phyloP scores from a whole-genome alignment of 2,329 filamentous ascomycete species.

The Aureobasidium sp. region DNA sequence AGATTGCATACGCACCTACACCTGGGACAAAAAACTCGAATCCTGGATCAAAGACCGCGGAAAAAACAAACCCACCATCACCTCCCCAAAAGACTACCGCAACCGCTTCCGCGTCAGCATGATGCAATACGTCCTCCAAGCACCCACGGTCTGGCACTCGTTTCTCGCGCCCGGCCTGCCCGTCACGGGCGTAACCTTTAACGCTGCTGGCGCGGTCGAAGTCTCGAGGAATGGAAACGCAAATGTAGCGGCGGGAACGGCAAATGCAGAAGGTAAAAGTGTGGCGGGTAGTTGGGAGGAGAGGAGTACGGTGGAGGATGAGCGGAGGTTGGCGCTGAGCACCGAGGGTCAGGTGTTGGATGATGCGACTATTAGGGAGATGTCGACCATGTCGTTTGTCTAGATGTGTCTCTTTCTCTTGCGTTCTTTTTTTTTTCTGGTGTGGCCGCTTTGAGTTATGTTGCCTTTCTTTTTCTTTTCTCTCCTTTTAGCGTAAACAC shows the following conservation, averaged over 20 bases:
- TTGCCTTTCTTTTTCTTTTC: background rate
- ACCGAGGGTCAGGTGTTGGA: slow-evolving; percentile 15
- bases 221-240: background rate
- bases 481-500: background rate
- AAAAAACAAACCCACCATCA: slow-evolving; percentile 83
- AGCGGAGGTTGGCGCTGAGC: background rate
- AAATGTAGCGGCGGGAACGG: background rate
- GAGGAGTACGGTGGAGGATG: slow-evolving; percentile 1
- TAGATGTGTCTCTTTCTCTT: background rate
- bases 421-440: background rate
- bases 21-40: slow-evolving; percentile 99
- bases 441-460: background rate
- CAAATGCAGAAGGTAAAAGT: background rate
- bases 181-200: slow-evolving; percentile 26
- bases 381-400: slow-evolving; percentile 16
- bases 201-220: slow-evolving; percentile 9
- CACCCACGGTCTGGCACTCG: slow-evolving; percentile 69
- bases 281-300: slow-evolving; percentile 6
- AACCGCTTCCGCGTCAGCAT: slow-evolving; percentile 93
- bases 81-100: slow-evolving; percentile 95
- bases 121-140: slow-evolving; percentile 76
- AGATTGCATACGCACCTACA: slow-evolving; percentile 96
- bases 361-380: slow-evolving; percentile 17
- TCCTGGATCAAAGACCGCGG: slow-evolving; percentile 99
- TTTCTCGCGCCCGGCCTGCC: slow-evolving; percentile 41